phyloP scores from a whole-genome alignment of 2,329 filamentous ascomycete genomes.

The Colletotrichum cordylinicola region DNA sequence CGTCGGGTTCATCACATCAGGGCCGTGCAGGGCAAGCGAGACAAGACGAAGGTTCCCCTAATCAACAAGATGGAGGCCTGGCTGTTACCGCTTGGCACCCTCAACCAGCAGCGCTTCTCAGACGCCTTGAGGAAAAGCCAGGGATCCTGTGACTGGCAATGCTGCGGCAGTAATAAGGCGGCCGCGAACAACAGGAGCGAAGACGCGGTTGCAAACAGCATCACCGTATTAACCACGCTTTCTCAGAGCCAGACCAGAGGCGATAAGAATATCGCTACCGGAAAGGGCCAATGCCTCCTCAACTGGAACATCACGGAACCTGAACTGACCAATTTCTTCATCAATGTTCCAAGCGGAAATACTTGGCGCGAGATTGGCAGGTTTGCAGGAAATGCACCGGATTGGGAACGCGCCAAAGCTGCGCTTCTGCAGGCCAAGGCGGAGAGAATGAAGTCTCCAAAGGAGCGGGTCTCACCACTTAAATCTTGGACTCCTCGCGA shows the following conservation, averaged over 20 bases:
- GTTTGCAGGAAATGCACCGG: not conserved
- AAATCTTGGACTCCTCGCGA: not conserved
- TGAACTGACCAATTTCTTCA: not conserved
- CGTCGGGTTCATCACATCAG: not conserved
- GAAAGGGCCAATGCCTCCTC: not conserved
- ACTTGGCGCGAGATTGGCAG: not conserved
- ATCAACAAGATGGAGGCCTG: not conserved
- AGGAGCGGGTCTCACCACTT: not conserved
- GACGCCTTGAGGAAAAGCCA: not conserved
- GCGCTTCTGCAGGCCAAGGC: not conserved
- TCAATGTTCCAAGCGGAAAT: not conserved
- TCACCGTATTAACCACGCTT: not conserved
- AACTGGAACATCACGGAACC: not conserved
- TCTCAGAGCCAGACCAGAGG: not conserved
- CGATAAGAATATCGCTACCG: not conserved
- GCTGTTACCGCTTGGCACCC: not conserved
- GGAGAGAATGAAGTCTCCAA: not conserved
- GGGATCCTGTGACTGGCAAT: not conserved
- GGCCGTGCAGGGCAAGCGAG: not conserved
- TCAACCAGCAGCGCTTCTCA: not conserved
- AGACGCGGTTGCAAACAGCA: rapidly evolving
- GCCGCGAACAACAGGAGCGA: not conserved
- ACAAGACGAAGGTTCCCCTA: not conserved
- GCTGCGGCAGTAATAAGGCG: not conserved
- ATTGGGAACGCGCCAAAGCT: not conserved